These are phyloP conservation scores for Candida neerlandica DNA, from an alignment of 1,139 yeast genomes.

Conservation along the genomic window DNA sequence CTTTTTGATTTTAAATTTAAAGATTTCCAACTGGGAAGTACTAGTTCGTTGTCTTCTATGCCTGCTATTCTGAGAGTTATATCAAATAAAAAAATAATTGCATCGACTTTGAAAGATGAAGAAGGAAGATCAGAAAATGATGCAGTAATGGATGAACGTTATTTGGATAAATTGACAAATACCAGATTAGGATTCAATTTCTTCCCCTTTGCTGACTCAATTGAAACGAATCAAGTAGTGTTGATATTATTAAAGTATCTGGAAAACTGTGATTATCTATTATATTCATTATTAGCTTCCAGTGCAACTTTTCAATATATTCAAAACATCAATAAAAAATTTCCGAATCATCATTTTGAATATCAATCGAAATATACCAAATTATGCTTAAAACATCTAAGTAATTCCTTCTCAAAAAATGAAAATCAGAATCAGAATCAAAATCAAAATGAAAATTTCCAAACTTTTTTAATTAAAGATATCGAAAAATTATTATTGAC, in stretches of 20 bases:
- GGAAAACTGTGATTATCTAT: constrained; percentile 37
- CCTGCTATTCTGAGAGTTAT: background rate
- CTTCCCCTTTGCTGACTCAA: constrained; percentile 42
- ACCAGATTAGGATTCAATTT: constrained; percentile 33
- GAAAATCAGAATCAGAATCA: constrained; percentile 11
- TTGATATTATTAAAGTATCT: constrained; percentile 36
- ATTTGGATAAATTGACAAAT: constrained; percentile 31
- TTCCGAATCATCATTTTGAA: constrained; percentile 29
- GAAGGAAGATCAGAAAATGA: constrained; percentile 31
- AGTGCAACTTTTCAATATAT: constrained; percentile 42
- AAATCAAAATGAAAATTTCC: constrained; percentile 8
- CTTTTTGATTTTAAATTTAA: background rate
- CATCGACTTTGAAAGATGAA: constrained; percentile 26
- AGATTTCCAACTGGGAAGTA: background rate
- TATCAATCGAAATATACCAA: constrained; percentile 35
- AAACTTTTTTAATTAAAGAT: constrained; percentile 25
- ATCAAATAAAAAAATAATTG: constrained; percentile 18
- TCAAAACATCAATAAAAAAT: constrained; percentile 28
- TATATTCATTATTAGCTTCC: constrained; percentile 39
- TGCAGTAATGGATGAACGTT: constrained; percentile 29
- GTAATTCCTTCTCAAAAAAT: constrained; percentile 32
- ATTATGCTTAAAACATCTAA: constrained; percentile 34
- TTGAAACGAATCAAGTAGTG: constrained; percentile 39
- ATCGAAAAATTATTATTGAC: constrained; percentile 44
- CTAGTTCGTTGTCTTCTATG: background rate